Evolutionary conservation across 148 eudicot genomes (phyloP).

Genomic region (Arctostaphylos glauca): DNA sequence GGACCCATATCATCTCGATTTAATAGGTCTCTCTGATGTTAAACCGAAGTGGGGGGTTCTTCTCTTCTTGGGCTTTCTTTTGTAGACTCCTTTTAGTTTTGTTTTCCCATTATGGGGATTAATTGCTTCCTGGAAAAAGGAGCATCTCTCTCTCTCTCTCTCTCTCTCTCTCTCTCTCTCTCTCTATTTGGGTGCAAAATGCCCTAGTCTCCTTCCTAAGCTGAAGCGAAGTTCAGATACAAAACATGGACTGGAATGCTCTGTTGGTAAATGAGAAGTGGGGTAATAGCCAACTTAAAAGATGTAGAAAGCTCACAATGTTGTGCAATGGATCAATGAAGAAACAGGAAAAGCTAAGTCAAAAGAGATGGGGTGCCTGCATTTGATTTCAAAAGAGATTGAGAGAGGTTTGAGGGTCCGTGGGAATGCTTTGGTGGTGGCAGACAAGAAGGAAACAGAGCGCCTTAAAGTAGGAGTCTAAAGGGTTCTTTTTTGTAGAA

Average conservation of each 20-base stretch:
- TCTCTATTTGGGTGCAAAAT: too few relatives aligned
- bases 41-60: background rate
- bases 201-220: too few relatives aligned
- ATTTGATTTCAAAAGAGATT: background rate
- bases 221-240: too few relatives aligned
- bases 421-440: background rate
- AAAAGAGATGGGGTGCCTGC: constrained; percentile 4
- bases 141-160: too few relatives aligned
- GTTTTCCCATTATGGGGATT: too few relatives aligned
- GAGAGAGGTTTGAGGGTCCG: background rate
- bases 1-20: background rate
- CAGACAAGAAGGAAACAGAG: background rate
- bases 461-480: background rate
- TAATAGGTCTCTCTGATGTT: background rate
- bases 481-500: background rate
- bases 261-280: too few relatives aligned
- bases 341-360: background rate
- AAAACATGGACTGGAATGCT: too few relatives aligned
- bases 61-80: background rate
- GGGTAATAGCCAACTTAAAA: too few relatives aligned
- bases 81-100: background rate
- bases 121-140: too few relatives aligned
- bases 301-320: too few relatives aligned
- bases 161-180: too few relatives aligned
- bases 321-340: too few relatives aligned